Percentiles rank a stretch among this genome's conserved stretches.
These are phyloP conservation scores for Saturnispora serradocipensis DNA, from an alignment of 805 yeast species.

Conservation along the genomic window DNA sequence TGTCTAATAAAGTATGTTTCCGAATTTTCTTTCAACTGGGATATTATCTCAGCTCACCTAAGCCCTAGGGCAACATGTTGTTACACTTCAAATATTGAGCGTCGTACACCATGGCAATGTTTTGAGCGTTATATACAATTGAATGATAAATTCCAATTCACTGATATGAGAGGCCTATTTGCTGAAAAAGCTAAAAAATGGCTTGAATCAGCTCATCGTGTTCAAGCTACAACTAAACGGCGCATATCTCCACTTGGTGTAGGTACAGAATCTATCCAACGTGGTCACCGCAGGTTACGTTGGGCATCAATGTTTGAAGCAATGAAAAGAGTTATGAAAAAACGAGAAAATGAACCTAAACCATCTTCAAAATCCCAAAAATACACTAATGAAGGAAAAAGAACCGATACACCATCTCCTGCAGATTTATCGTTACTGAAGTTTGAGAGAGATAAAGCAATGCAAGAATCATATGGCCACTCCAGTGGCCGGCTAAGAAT, in stretches of 20 bases:
- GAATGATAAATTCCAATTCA: constrained; percentile 76
- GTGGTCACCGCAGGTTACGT: constrained; percentile 83
- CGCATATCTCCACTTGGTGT: constrained; percentile 89
- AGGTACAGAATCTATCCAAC: constrained; percentile 83
- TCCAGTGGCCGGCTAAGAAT: constrained; percentile 19
- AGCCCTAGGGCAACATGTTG: constrained; percentile 56
- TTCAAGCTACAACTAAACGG: constrained; percentile 80
- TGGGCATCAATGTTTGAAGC: constrained; percentile 99
- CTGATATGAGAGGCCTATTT: constrained; percentile 80
- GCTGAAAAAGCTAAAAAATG: constrained; percentile 81
- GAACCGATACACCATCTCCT: constrained; percentile 62
- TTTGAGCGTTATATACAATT: constrained; percentile 92
- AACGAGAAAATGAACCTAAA: constrained; percentile 68
- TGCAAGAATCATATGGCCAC: constrained; percentile 60
- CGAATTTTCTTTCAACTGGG: constrained; percentile 90
- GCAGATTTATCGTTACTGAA: constrained; percentile 77
- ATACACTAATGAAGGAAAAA: constrained; percentile 19
- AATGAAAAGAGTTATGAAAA: constrained; percentile 79
- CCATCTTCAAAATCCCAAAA: constrained; percentile 38
- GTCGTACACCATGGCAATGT: constrained; percentile 98
- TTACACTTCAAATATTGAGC: constrained; percentile 80
- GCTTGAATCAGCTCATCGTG: constrained; percentile 85
- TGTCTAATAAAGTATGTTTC: constrained; percentile 71
- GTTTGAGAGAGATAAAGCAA: constrained; percentile 75
- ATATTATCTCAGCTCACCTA: constrained; percentile 73